A percentile compares a stretch with the other conserved stretches of the same genome.
Evolutionary conservation across 345 rosid species (phyloP).

Genomic region (Noccaea caerulescens): DNA sequence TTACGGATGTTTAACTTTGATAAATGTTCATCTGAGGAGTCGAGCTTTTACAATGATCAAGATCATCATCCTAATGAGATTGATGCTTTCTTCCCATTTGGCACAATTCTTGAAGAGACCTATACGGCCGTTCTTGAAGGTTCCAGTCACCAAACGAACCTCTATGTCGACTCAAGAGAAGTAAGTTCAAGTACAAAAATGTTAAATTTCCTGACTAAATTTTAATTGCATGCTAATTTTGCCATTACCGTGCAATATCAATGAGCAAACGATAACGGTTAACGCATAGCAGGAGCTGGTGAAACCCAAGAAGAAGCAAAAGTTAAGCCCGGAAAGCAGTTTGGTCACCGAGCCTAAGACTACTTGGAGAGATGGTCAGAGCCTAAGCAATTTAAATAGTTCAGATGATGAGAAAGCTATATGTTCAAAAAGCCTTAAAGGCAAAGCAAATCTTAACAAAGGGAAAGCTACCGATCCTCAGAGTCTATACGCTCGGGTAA

Average conservation of each 20-base stretch:
- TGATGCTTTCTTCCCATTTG: slow-evolving; percentile 35
- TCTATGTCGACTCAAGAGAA: slow-evolving; percentile 20
- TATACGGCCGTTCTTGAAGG: neutral
- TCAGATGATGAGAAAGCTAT: slow-evolving; percentile 65
- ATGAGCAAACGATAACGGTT: neutral
- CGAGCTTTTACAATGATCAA: slow-evolving; percentile 36
- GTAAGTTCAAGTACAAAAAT: slow-evolving; percentile 17
- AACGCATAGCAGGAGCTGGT: slow-evolving; percentile 29
- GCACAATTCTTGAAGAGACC: slow-evolving; percentile 23
- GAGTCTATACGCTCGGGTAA: slow-evolving; percentile 89
- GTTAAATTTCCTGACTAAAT: neutral
- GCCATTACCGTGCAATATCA: neutral
- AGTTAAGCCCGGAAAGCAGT: slow-evolving; percentile 34
- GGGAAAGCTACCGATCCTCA: slow-evolving; percentile 95
- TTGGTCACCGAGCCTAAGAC: slow-evolving; percentile 41
- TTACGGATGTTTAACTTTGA: slow-evolving; percentile 44
- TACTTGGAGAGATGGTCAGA: slow-evolving; percentile 53
- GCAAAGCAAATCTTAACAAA: slow-evolving; percentile 62
- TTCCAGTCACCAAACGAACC: slow-evolving; percentile 1
- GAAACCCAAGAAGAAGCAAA: slow-evolving; percentile 50
- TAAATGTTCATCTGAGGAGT: slow-evolving; percentile 36
- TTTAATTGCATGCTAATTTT: neutral
- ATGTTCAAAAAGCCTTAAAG: slow-evolving; percentile 42
- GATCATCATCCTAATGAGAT: slow-evolving; percentile 11
- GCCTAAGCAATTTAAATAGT: slow-evolving; percentile 47